Percentiles rank a stretch among this genome's conserved stretches.
Evolutionary conservation across 306 rosid species (phyloP).

Genomic region (Corylus americana): DNA sequence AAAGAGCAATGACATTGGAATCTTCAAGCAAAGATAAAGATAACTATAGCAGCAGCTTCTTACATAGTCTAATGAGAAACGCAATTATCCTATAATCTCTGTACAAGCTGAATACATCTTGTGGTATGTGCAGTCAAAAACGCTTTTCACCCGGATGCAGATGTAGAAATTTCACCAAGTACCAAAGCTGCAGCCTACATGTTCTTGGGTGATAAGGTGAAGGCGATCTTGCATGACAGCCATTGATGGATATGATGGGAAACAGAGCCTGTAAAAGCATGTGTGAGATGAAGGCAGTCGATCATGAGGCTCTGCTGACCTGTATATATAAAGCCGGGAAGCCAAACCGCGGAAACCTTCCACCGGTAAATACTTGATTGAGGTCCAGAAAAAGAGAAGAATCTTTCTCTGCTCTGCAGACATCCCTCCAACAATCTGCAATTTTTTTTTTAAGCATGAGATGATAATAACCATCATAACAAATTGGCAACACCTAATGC

Average conservation of each 20-base stretch:
- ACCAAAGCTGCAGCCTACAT: slow-evolving; percentile 81
- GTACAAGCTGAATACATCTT: slow-evolving; percentile 56
- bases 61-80: slow-evolving; percentile 29
- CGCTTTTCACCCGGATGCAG: slow-evolving; percentile 38
- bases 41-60: slow-evolving; percentile 39
- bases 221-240: slow-evolving; percentile 61
- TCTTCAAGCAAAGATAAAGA: slow-evolving; percentile 33
- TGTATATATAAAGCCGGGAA: slow-evolving; percentile 66
- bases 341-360: slow-evolving; percentile 83
- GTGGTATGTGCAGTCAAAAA: slow-evolving; percentile 54
- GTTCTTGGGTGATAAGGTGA: slow-evolving; percentile 77
- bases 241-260: slow-evolving; percentile 69
- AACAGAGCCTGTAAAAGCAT: slow-evolving; percentile 70
- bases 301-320: slow-evolving; percentile 41
- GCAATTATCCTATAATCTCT: slow-evolving; percentile 53
- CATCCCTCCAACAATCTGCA: slow-evolving; percentile 75
- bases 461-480: slow-evolving; percentile 13
- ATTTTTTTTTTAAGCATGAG: slow-evolving; percentile 19
- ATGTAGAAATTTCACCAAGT: slow-evolving; percentile 44
- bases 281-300: slow-evolving; percentile 88
- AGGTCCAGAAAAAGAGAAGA: slow-evolving; percentile 92
- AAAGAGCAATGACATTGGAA: slow-evolving; percentile 44
- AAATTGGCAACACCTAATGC: slow-evolving; percentile 1
- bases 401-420: slow-evolving; percentile 66
- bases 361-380: slow-evolving; percentile 83